Conservation (phyloP, 23 red algal genomes). For the Cyanidiococcus yangmingshanensis region DNA sequence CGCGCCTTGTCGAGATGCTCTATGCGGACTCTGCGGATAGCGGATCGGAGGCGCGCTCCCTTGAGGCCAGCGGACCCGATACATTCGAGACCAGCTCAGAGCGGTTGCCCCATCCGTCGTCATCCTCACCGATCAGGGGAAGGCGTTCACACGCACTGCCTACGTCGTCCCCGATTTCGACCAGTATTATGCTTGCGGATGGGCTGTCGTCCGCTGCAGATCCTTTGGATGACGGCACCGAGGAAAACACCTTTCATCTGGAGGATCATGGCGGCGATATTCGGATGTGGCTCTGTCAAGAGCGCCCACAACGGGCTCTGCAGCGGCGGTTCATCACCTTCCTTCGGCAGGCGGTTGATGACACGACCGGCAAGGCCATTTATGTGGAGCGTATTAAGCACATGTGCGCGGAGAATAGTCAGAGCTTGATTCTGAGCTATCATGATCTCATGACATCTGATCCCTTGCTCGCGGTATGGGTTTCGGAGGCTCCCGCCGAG, state of each 20-base stretch:
- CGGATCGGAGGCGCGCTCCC: background rate
- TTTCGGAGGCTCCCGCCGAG: slow-evolving; percentile 80
- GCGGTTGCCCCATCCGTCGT: background rate
- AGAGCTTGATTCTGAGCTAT: slow-evolving; percentile 82
- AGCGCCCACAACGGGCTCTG: slow-evolving; percentile 46
- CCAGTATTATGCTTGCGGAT: background rate
- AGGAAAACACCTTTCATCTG: slow-evolving; percentile 49
- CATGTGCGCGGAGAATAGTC: slow-evolving; percentile 73
- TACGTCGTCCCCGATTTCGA: background rate
- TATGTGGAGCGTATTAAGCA: slow-evolving; percentile 69
- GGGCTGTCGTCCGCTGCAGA: slow-evolving; percentile 30
- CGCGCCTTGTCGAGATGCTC: background rate
- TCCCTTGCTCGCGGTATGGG: slow-evolving; percentile 81
- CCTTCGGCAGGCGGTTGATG: slow-evolving; percentile 49
- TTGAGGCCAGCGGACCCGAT: background rate
- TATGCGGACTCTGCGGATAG: background rate
- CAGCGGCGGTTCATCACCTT: slow-evolving; percentile 47
- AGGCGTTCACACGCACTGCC: background rate
- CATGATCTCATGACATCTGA: slow-evolving; percentile 52
- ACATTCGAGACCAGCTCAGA: background rate
- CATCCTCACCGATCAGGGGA: slow-evolving; percentile 16
- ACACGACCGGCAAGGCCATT: slow-evolving; percentile 44
- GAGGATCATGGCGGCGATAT: slow-evolving; percentile 37
- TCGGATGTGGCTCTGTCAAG: slow-evolving; percentile 34
- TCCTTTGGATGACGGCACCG: slow-evolving; percentile 12